A percentile compares a stretch with the other conserved stretches of the same genome.
Evolutionary conservation across 2,329 filamentous ascomycete genomes (phyloP).

Genomic region (Aspergillus transmontanensis): DNA sequence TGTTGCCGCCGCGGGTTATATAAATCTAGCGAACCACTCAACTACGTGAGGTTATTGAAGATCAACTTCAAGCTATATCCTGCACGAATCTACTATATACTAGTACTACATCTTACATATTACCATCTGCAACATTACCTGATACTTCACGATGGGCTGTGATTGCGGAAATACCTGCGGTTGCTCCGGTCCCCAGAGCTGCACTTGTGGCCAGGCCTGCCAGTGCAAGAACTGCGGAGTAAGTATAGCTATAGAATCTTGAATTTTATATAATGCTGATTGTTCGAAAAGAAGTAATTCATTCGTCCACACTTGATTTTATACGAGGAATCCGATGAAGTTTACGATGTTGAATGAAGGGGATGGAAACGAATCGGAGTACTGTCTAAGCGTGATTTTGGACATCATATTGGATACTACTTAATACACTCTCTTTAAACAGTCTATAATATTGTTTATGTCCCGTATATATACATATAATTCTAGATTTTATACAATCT

Average conservation of each 20-base stretch:
- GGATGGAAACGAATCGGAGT: constrained; percentile 9
- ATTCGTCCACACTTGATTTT: neutral
- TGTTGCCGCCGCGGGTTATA: neutral
- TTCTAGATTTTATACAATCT: neutral
- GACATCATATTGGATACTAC: constrained; percentile 15
- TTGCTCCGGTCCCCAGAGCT: constrained; percentile 35
- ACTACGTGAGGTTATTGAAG: neutral
- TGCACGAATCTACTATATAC: neutral
- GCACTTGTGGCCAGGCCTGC: constrained; percentile 37
- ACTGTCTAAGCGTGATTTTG: constrained; percentile 11
- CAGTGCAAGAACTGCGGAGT: constrained; percentile 43
- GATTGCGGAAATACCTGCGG: constrained; percentile 36
- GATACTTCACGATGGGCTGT: constrained; percentile 33
- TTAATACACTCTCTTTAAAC: constrained; percentile 4
- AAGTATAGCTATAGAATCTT: constrained; percentile 20
- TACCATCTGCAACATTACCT: neutral
- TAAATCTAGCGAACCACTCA: neutral
- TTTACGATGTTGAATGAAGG: neutral
- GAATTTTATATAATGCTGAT: constrained; percentile 11
- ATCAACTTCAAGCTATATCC: neutral
- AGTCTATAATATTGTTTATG: too few relatives aligned
- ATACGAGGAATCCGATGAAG: neutral
- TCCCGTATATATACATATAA: neutral
- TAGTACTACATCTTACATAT: neutral
- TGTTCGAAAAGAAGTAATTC: constrained; percentile 25